Evolutionary conservation across 2,329 filamentous ascomycete genomes (phyloP).

Genomic region (Fusarium neocosmosporiellum): DNA sequence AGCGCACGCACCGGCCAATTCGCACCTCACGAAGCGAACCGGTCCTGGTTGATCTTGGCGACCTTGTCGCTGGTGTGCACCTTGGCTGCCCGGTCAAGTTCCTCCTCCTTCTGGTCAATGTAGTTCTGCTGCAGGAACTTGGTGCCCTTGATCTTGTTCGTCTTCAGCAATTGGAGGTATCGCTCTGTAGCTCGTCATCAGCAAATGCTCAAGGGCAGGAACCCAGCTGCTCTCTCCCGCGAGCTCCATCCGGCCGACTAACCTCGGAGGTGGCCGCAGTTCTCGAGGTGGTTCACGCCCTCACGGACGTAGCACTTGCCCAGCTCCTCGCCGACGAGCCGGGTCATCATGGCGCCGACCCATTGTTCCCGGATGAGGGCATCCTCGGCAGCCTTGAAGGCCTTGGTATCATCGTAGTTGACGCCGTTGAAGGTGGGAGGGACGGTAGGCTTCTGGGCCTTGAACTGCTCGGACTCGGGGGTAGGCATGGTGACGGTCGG

Average conservation of each 20-base stretch:
- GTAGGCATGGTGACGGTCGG: slow-evolving; percentile 73
- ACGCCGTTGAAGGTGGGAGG: slow-evolving; percentile 87
- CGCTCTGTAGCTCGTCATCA: slow-evolving; percentile 65
- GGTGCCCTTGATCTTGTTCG: slow-evolving; percentile 82
- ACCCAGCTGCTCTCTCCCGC: not conserved
- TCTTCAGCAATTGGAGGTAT: slow-evolving; percentile 81
- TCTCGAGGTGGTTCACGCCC: slow-evolving; percentile 89
- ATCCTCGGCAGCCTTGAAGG: slow-evolving; percentile 85
- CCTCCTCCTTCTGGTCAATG: slow-evolving; percentile 63
- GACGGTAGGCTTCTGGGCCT: slow-evolving; percentile 85
- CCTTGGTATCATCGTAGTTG: slow-evolving; percentile 84
- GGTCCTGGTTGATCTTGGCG: slow-evolving; percentile 51
- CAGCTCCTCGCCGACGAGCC: slow-evolving; percentile 84
- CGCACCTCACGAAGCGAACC: slow-evolving; percentile 46
- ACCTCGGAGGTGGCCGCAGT: slow-evolving; percentile 86
- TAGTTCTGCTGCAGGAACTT: slow-evolving; percentile 85
- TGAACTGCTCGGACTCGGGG: slow-evolving; percentile 83
- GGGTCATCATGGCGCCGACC: slow-evolving; percentile 90
- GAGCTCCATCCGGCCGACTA: slow-evolving; percentile 51
- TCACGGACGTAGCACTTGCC: slow-evolving; percentile 87
- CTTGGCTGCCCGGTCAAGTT: slow-evolving; percentile 52
- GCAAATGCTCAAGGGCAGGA: slow-evolving; percentile 11
- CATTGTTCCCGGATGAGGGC: slow-evolving; percentile 87
- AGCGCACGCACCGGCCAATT: not conserved
- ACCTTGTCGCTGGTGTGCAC: slow-evolving; percentile 55